Percentiles rank a stretch among this genome's conserved stretches.
phyloP scores from a whole-genome alignment of 768 basidiomycete genomes.

The Tricholoma saponaceum region DNA sequence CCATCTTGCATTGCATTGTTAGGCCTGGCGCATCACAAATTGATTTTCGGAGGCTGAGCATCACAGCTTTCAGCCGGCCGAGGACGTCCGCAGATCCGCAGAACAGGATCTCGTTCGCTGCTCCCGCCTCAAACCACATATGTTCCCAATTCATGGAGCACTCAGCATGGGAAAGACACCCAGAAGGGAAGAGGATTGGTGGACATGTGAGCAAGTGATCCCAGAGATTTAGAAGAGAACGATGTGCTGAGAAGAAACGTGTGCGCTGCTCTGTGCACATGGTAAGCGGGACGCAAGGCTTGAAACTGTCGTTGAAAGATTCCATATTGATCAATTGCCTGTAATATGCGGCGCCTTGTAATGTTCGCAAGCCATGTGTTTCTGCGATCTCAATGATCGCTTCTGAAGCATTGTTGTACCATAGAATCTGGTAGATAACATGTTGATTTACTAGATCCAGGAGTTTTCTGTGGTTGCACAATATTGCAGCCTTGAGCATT shows the following conservation, averaged over 20 bases:
- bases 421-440: slow-evolving; percentile 49
- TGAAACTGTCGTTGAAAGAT: slow-evolving; percentile 11
- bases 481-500: slow-evolving; percentile 47
- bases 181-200: slow-evolving; percentile 34
- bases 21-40: slow-evolving; percentile 31
- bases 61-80: slow-evolving; percentile 46
- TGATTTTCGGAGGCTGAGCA: slow-evolving; percentile 33
- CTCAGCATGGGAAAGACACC: slow-evolving; percentile 46
- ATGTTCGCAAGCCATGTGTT: slow-evolving; percentile 26
- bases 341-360: slow-evolving; percentile 55
- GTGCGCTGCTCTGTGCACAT: slow-evolving; percentile 35
- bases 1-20: slow-evolving; percentile 38
- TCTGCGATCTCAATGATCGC: slow-evolving; percentile 48
- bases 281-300: slow-evolving; percentile 24
- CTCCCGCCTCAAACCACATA: slow-evolving; percentile 47
- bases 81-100: slow-evolving; percentile 53
- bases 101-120: slow-evolving; percentile 41
- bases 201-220: slow-evolving; percentile 45
- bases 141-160: slow-evolving; percentile 49
- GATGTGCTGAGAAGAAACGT: slow-evolving; percentile 53
- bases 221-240: slow-evolving; percentile 52
- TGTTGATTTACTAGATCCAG: slow-evolving; percentile 43
- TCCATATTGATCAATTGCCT: slow-evolving; percentile 37
- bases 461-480: slow-evolving; percentile 43
- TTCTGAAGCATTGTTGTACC: slow-evolving; percentile 46